Evolutionary conservation across 148 eudicot genomes (phyloP).

Genomic region (Silene uniflora): DNA sequence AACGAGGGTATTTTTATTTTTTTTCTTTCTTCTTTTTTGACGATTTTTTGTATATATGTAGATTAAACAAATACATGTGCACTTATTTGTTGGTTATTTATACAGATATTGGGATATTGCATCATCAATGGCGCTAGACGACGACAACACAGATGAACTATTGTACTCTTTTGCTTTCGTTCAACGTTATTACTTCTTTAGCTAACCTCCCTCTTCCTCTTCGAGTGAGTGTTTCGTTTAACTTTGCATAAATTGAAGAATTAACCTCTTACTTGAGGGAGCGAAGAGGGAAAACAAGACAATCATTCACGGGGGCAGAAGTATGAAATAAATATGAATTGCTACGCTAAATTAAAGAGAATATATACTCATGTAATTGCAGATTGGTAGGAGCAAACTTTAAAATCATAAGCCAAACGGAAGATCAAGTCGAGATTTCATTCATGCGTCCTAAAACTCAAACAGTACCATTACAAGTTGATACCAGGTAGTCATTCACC

Average conservation of each 20-base stretch:
- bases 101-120: slow-evolving; percentile 60
- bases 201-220: too few relatives aligned
- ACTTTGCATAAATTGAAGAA: too few relatives aligned
- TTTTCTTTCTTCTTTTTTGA: not conserved
- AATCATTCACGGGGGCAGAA: too few relatives aligned
- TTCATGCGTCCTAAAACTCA: slow-evolving; percentile 30
- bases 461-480: slow-evolving; percentile 33
- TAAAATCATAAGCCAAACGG: slow-evolving; percentile 29
- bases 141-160: slow-evolving; percentile 24
- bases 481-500: slow-evolving; percentile 34
- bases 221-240: too few relatives aligned
- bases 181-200: not conserved
- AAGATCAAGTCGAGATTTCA: slow-evolving; percentile 40
- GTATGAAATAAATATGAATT: not conserved
- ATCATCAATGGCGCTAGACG: slow-evolving; percentile 20
- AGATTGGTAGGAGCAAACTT: slow-evolving; percentile 37
- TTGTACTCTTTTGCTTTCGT: slow-evolving; percentile 16
- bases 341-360: not conserved
- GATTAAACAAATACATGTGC: too few relatives aligned
- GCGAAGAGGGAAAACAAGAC: too few relatives aligned
- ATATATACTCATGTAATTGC: not conserved
- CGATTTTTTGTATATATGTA: too few relatives aligned
- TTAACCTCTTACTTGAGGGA: too few relatives aligned
- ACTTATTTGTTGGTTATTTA: not conserved
- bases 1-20: slow-evolving; percentile 40